Evolutionary conservation across 2,329 filamentous ascomycete species (phyloP), one percentile per base, ranked within the genome.

Genomic region (Venturia effusa): DNA sequence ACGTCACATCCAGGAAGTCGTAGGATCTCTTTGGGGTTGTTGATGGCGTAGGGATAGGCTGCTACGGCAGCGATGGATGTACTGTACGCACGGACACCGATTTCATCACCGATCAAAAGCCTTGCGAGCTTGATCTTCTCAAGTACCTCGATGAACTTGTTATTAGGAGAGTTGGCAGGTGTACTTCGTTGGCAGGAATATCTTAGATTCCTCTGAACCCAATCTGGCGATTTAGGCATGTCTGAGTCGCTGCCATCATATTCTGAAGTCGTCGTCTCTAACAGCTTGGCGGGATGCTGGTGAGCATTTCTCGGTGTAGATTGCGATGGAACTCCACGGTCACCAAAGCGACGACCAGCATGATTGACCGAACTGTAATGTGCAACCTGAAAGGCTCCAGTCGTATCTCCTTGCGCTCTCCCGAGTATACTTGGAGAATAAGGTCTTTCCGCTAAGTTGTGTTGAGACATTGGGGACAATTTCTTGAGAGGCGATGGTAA

Each of bases 141-240:
- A 5, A 99, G 80, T 66, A 89, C 81, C 0, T 82, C 76, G 51
- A 97, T 84, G 72, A 99, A 97, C 0, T 74, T 74, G 51, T 84
- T 80, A 68, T 97, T 97, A 0, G 89, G 88, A 0, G 86, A 80
- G 63, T 87, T 77, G 0, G 84, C 75, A 0, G 86, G 88, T 0
- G 92, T 90, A 1, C 85, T 83, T 30, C 93, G 85, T 72, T 95
- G 84, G 70, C 94, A 97, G 5, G 92, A 87, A 74, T 94, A 96
- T 6, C 79, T 79, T 13, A 84, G 78, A 34, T 83, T 80, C 63
- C 88, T 74, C 51, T 80, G 76, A 15, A 87, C 83, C 85, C 85
- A 95, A 2, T 84, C 83, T 1, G 92, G 92, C 15, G 90, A 75
- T 0, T 82, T 79, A 0, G 89, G 90, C 0, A 90, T 72, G 3